Percentiles rank a stretch among this genome's conserved stretches.
These are phyloP conservation scores for Nosema muscidifuracis DNA, from an alignment of 371 early-diverging fungal genomes.

Conservation along the genomic window DNA sequence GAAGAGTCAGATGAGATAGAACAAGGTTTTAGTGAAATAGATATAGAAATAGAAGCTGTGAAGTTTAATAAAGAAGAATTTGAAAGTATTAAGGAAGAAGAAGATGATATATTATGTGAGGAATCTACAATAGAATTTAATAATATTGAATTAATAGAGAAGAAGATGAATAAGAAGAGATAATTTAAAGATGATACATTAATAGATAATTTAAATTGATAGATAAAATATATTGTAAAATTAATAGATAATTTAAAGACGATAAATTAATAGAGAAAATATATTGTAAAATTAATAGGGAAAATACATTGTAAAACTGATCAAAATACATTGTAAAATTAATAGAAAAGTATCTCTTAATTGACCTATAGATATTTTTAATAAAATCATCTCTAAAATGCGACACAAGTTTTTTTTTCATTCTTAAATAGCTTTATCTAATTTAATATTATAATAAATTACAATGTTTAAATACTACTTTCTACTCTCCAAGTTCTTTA, in stretches of 20 bases:
- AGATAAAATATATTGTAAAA: background rate
- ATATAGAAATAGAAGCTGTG: background rate
- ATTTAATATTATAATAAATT: no score
- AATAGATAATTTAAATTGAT: background rate
- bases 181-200: background rate
- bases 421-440: no score
- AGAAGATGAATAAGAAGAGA: no score
- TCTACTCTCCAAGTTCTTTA: background rate
- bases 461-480: background rate
- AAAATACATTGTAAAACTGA: background rate
- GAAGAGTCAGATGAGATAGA: background rate
- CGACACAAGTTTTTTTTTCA: no score
- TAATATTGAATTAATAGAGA: no score
- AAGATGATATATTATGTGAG: background rate
- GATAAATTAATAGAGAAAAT: background rate
- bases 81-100: background rate
- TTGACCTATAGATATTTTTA: no score
- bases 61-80: background rate
- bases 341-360: background rate
- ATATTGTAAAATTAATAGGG: background rate
- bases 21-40: background rate
- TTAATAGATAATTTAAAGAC: background rate
- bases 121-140: background rate
- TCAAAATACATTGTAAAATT: background rate
- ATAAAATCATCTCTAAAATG: no score